phyloP scores from a whole-genome alignment of 2,329 filamentous ascomycete genomes.

The Calonectria crousiana region DNA sequence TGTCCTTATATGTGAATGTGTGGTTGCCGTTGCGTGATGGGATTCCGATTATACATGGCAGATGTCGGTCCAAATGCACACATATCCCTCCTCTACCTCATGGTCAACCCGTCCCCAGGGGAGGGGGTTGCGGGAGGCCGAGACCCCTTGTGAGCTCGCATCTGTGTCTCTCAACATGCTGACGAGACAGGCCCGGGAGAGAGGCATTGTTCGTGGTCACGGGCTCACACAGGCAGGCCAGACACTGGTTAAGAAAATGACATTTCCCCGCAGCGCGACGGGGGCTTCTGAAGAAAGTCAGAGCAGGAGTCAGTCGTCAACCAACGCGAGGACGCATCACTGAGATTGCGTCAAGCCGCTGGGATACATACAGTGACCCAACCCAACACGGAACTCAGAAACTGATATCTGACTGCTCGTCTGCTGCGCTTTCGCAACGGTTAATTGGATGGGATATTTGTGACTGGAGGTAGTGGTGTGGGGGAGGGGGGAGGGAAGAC shows the following conservation, averaged over 20 bases:
- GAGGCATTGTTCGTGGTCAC: constrained; percentile 4
- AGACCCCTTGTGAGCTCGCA: not conserved
- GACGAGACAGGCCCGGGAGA: not conserved
- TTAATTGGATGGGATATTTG: constrained; percentile 33
- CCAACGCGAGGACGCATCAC: not conserved
- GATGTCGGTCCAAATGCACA: not conserved
- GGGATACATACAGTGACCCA: constrained; percentile 25
- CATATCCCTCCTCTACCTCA: constrained; percentile 1
- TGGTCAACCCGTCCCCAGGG: not conserved
- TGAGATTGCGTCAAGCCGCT: constrained; percentile 31
- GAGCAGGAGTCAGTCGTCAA: not conserved
- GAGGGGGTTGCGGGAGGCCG: not conserved
- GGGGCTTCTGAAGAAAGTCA: constrained; percentile 1
- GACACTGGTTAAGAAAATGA: constrained; percentile 19
- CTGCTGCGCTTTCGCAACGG: constrained; percentile 8
- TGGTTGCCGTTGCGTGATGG: constrained; percentile 6
- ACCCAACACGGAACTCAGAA: constrained; percentile 33
- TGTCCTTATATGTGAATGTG: not conserved
- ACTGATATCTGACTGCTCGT: constrained; percentile 42
- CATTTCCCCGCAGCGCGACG: constrained; percentile 38
- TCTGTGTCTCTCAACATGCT: not conserved
- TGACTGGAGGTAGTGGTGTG: not conserved
- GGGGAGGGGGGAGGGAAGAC: constrained; percentile 29
- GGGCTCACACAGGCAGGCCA: not conserved
- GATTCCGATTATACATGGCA: constrained; percentile 6